Evolutionary conservation across 108 stramenopile species (phyloP), one percentile per base, ranked within the genome.

Genomic region (Skeletonema grethae): DNA sequence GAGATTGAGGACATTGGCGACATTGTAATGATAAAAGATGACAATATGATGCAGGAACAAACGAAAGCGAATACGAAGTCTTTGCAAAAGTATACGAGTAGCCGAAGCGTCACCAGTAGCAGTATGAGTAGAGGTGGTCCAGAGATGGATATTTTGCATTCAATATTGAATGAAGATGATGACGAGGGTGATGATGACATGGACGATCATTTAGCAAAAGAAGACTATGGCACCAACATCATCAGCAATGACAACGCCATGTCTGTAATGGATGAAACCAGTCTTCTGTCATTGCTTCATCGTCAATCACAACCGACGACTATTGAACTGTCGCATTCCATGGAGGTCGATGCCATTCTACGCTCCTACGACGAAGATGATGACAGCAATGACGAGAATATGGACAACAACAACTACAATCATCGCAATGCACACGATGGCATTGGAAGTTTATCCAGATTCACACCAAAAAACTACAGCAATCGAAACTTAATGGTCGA

Each of bases 1-100:
- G 32, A 34, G 32, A 3, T 7, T 4, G 32, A 34, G 32, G 32
- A 7, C 4, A 34, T 34, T 5, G 32, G 7, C 4, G 32, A 34
- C 7, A 4, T 34, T 3, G 32, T 34, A 5, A 34, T 7, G 7
- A 34, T 34, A 3, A 7, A 5, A 34, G 32, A 1, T 34, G 32
- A 34, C 0, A 3, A 34, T 34, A 34, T 7, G 32, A 1, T 1
- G 25, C 32, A 34, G 61, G 50, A 73, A 58, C 53, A 38, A 81
- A 82, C 65, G 88, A 86, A 60, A 85, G 89, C 18, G 67, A 90
- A 65, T 87, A 93, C 69, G 80, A 80, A 70, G 88, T 90, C 35
- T 75, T 76, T 34, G 89, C 89, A 64, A 84, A 83, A 53, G 86
- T 38, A 38, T 38, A 16, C n/a, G 9, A n/a, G 18, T 16, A 18